Conservation (phyloP, 1,139 yeast species). For the Nadsonia commutata region DNA sequence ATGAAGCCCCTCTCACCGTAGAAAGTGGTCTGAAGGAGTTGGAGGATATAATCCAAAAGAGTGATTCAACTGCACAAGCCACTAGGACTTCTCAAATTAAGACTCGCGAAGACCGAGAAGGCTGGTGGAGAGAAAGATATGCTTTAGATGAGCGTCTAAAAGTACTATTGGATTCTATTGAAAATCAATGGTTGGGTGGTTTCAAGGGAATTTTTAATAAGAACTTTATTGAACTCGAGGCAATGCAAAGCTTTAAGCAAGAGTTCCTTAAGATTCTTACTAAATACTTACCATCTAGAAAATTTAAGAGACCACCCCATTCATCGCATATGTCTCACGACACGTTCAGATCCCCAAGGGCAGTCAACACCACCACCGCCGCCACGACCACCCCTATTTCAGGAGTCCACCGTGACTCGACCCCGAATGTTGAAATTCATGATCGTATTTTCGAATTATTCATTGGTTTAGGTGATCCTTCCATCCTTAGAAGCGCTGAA, state of each 20-base stretch:
- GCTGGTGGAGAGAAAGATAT: conserved; percentile 70
- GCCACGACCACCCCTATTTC: conserved; percentile 4
- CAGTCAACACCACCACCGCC: background rate
- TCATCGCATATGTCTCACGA: conserved; percentile 2
- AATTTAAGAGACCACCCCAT: background rate
- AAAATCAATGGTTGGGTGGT: conserved; percentile 70
- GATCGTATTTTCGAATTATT: conserved; percentile 39
- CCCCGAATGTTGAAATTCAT: conserved; percentile 28
- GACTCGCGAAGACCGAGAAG: conserved; percentile 47
- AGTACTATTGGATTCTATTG: conserved; percentile 42
- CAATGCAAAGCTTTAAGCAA: conserved; percentile 26
- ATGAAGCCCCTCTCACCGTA: conserved; percentile 31
- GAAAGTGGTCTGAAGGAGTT: conserved; percentile 33
- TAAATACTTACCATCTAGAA: conserved; percentile 22
- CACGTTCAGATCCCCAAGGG: background rate
- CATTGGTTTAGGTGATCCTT: conserved; percentile 30
- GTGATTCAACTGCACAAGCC: conserved; percentile 42
- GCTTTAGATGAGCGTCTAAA: conserved; percentile 43
- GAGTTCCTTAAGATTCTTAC: conserved; percentile 25
- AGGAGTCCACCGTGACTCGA: too few relatives aligned
- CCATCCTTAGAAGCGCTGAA: conserved; percentile 23
- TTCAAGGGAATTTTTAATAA: conserved; percentile 46
- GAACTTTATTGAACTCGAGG: conserved; percentile 16
- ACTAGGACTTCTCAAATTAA: conserved; percentile 23
- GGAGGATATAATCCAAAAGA: conserved; percentile 37